phyloP scores from a whole-genome alignment of 371 early-diverging fungal genomes.

The Rhizopus stolonifer region DNA sequence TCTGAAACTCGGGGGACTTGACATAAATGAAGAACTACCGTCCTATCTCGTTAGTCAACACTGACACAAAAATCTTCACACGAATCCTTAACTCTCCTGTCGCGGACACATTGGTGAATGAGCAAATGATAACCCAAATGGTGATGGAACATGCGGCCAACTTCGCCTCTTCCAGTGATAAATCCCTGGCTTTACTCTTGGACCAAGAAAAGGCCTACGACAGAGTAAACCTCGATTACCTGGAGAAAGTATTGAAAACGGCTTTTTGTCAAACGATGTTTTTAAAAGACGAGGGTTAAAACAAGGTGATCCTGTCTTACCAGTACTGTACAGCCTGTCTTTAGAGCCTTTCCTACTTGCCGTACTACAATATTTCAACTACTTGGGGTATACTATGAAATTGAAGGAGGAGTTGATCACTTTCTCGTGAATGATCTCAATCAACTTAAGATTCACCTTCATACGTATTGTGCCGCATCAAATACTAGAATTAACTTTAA shows the following conservation, averaged over 20 bases:
- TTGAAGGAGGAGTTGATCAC: no score
- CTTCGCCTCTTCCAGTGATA: not conserved
- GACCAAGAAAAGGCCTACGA: constrained; percentile 1
- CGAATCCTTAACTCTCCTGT: constrained; percentile 16
- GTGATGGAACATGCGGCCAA: not conserved
- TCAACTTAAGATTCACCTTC: not conserved
- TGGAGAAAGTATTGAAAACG: constrained; percentile 12
- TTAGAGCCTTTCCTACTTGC: constrained; percentile 9
- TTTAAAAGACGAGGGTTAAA: constrained; percentile 3
- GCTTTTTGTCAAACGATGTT: constrained; percentile 5
- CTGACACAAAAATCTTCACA: constrained; percentile 22
- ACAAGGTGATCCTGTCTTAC: constrained; percentile 17
- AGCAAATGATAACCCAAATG: not conserved
- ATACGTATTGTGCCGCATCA: not conserved
- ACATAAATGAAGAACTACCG: not conserved
- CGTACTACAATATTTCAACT: not conserved
- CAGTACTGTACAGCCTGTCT: constrained; percentile 12
- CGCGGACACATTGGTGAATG: no score
- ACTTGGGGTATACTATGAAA: not conserved
- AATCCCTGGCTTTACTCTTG: not conserved
- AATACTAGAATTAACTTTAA: constrained; percentile 12
- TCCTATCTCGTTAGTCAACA: constrained; percentile 19
- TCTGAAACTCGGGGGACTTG: no score
- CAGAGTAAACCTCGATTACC: not conserved
- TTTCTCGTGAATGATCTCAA: no score